phyloP scores from a whole-genome alignment of 352 stramenopile genomes.

The Plasmopara muralis region DNA sequence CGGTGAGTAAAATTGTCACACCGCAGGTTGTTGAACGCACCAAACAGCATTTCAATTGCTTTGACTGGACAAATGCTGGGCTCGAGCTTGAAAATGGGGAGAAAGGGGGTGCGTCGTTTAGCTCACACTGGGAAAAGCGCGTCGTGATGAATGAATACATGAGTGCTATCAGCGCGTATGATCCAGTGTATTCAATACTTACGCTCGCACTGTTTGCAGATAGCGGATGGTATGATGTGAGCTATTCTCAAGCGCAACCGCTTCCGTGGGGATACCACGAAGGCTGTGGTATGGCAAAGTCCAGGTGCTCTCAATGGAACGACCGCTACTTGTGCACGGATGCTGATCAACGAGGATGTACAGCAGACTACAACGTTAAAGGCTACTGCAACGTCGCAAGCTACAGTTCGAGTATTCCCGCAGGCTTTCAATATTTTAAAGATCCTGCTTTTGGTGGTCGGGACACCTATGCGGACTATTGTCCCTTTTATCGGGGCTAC shows the following conservation, averaged over 20 bases:
- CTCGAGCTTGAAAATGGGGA: conserved; percentile 72
- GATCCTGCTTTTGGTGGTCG: conserved; percentile 46
- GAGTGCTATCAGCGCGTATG: conserved; percentile 68
- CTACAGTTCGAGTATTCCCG: conserved; percentile 61
- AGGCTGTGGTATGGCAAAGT: conserved; percentile 58
- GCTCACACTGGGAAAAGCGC: conserved; percentile 81
- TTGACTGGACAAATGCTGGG: conserved; percentile 51
- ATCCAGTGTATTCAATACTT: conserved; percentile 64
- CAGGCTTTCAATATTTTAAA: conserved; percentile 78
- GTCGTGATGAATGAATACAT: conserved; percentile 82
- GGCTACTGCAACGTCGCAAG: conserved; percentile 68
- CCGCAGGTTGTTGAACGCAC: conserved; percentile 53
- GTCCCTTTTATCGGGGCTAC: conserved; percentile 69
- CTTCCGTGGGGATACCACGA: conserved; percentile 69
- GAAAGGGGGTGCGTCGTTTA: conserved; percentile 49
- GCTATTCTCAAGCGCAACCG: conserved; percentile 46
- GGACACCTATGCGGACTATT: conserved; percentile 73
- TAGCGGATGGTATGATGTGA: conserved; percentile 74
- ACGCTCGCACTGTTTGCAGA: conserved; percentile 77
- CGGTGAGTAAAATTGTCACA: conserved; percentile 69
- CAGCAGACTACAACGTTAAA: conserved; percentile 57
- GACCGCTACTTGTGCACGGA: conserved; percentile 60
- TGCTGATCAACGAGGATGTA: conserved; percentile 39
- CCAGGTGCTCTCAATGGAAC: conserved; percentile 61
- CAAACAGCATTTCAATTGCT: conserved; percentile 76